Conservation (phyloP, 1,284 basidiomycete genomes). For the Takashimella koratensis region DNA sequence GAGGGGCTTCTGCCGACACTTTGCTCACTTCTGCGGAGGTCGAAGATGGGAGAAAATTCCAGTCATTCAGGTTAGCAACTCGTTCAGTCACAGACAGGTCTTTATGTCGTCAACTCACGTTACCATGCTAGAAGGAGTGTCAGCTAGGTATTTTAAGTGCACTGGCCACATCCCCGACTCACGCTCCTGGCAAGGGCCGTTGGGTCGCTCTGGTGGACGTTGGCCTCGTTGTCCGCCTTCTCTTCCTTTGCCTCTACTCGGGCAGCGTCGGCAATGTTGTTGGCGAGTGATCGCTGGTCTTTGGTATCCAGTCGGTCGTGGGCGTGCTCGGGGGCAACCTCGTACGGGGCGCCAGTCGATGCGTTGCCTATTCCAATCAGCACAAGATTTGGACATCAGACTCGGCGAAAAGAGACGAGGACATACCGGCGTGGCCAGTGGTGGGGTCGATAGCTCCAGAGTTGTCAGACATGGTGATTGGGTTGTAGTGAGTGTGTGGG, state of each 20-base stretch:
- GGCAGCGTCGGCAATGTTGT: constrained; percentile 30
- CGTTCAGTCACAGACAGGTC: too few relatives aligned
- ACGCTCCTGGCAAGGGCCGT: constrained; percentile 23
- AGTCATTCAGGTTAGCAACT: too few relatives aligned
- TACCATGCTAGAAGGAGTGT: constrained; percentile 36
- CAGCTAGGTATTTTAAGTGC: neutral
- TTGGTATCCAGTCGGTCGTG: constrained; percentile 34
- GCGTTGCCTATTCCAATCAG: constrained; percentile 34
- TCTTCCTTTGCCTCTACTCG: constrained; percentile 25
- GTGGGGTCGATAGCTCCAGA: constrained; percentile 16
- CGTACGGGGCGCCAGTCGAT: constrained; percentile 31
- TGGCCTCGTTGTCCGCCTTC: constrained; percentile 21
- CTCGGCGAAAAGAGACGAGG: too few relatives aligned
- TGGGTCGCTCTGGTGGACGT: constrained; percentile 23
- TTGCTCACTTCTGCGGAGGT: constrained; percentile 2
- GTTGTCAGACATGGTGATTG: constrained; percentile 15
- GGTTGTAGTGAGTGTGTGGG: neutral
- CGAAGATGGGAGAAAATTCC: too few relatives aligned
- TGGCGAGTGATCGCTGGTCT: constrained; percentile 32
- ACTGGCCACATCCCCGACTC: neutral
- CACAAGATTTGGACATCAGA: too few relatives aligned
- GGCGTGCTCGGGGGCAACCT: constrained; percentile 26
- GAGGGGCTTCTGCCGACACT: neutral
- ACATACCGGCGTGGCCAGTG: constrained; percentile 15
- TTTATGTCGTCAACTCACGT: constrained; percentile 22